phyloP scores from a whole-genome alignment of 164 flowering plant genomes.

The Sextonia rubra region DNA sequence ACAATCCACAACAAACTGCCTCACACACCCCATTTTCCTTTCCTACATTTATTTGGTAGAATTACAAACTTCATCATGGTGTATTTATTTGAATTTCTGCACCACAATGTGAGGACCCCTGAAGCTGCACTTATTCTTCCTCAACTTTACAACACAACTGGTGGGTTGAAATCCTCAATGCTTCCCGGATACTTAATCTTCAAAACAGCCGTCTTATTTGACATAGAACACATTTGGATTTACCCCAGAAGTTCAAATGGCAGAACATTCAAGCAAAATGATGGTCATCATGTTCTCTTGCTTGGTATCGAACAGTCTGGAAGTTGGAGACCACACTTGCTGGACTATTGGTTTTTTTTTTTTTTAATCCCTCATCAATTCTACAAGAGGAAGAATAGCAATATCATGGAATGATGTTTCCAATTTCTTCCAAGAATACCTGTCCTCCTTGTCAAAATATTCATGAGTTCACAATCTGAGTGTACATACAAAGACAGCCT shows the following conservation, averaged over 20 bases:
- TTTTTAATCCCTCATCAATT: not conserved
- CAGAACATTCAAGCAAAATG: not conserved
- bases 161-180: constrained; percentile 1
- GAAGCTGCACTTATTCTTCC: constrained; percentile 9
- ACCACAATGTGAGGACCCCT: constrained; percentile 11
- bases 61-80: not conserved
- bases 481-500: not conserved
- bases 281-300: not conserved
- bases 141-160: constrained; percentile 16
- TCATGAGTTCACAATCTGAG: not conserved
- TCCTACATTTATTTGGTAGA: not conserved
- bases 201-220: not conserved
- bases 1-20: no score
- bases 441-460: not conserved
- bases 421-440: not conserved
- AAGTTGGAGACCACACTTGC: not conserved
- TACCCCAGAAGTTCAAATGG: not conserved
- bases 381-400: not conserved
- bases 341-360: not conserved
- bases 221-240: not conserved
- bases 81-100: constrained; percentile 12
- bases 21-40: not conserved
- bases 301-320: not conserved
- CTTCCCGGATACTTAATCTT: constrained; percentile 1
- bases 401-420: not conserved